Evolutionary conservation across 331 rosid genomes (phyloP), one percentile per base, ranked within the genome.

Genomic region (Saraca asoca): DNA sequence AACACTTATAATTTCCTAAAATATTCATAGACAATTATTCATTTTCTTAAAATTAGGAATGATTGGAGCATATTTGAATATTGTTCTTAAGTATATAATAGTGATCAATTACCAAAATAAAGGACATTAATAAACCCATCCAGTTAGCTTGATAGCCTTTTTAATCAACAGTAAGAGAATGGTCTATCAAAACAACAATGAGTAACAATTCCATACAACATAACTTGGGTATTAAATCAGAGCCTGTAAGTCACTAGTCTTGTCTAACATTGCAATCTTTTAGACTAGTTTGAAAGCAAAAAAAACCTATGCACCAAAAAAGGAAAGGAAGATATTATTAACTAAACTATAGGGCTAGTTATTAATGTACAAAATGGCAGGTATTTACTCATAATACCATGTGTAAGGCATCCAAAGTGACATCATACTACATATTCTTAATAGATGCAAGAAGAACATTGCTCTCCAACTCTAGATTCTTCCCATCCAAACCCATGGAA

Each of bases 371-470:
- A 54, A 33, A 12, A 14, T 7, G 10, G 38, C 37, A 37, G 17
- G 6, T 13, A 39, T 37, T 11, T 45, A 50, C 44, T 38, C 3
- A 33, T 76, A 31, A 71, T 84, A 93, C 98, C 98, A 83, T 90
- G 73, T 90, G 94, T 62, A 93, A 76, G 69, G 82, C 96, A 17
- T 93, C 98, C 91, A 93, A 72, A 66, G 98, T 90, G 69, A 90
- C 95, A 38, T 94, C 98, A 78, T 93, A 93, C 58, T 93, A 97
- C 98, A 93, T 90, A 62, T 94, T 90, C 78, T 94, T 96, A 51
- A 94, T 94, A 16, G 99, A 94, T 52, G 97, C 99, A 79, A 90
- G 99, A 70, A 94, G 99, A 81, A 94, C 99, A 46, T 94, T 94
- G 64, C 99, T 94, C 84, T 94, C 99, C 7, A 92, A 84, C 75